Conservation (phyloP, 1,284 basidiomycete genomes). For the Tilletiaria anomala region DNA sequence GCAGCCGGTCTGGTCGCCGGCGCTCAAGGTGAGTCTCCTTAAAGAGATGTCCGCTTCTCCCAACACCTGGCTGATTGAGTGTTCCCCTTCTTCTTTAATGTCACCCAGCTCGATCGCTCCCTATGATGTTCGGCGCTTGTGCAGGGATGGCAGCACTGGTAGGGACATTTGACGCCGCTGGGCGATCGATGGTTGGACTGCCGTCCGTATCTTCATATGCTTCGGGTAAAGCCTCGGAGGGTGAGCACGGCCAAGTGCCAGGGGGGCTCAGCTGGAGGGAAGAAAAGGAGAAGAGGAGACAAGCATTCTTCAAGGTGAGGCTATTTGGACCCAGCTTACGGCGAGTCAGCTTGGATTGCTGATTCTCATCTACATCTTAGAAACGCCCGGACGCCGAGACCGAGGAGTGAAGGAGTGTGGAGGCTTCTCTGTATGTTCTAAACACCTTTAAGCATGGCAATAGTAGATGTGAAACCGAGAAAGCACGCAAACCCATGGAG, state of each 20-base stretch:
- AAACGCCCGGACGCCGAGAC: constrained; percentile 18
- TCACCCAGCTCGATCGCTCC: constrained; percentile 56
- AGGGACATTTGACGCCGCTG: constrained; percentile 70
- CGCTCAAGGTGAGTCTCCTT: constrained; percentile 51
- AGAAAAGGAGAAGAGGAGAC: constrained; percentile 41
- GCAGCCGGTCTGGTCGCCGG: constrained; percentile 84
- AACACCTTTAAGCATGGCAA: too few relatives aligned
- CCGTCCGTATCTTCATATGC: constrained; percentile 13
- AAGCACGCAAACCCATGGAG: too few relatives aligned
- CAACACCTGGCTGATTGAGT: background rate
- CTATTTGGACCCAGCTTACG: background rate
- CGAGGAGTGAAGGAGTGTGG: constrained; percentile 14
- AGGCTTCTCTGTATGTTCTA: too few relatives aligned
- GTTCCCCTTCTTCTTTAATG: background rate
- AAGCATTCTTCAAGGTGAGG: constrained; percentile 44
- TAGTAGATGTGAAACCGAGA: too few relatives aligned
- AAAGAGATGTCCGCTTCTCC: background rate
- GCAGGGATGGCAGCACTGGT: constrained; percentile 63
- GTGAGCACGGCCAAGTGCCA: constrained; percentile 32
- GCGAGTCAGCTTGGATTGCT: background rate
- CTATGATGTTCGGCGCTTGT: constrained; percentile 66
- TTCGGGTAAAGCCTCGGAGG: constrained; percentile 5
- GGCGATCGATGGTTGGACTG: constrained; percentile 38
- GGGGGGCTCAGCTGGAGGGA: constrained; percentile 42
- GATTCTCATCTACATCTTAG: constrained; percentile 1